These are phyloP conservation scores for Chrysoporthe deuterocubensis DNA, from an alignment of 2,329 filamentous ascomycete species.

Conservation along the genomic window DNA sequence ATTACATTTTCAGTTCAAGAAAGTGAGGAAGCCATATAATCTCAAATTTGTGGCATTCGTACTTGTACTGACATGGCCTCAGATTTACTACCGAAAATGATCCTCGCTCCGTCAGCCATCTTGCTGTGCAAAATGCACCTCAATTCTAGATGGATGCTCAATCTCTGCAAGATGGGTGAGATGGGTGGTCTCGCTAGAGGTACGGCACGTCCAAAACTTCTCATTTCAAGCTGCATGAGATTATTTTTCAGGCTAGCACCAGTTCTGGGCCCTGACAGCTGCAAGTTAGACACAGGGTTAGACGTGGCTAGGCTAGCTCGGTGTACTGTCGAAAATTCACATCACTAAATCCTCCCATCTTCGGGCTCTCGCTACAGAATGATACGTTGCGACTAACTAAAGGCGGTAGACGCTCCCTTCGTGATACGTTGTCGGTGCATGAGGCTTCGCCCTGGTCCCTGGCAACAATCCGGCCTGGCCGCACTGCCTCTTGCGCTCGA, in stretches of 20 bases:
- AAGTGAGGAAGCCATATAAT: conserved; percentile 59
- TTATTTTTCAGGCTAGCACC: neutral
- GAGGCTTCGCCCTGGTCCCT: conserved; percentile 11
- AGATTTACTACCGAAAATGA: conserved; percentile 64
- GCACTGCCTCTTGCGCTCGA: conserved; percentile 20
- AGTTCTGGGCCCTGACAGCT: conserved; percentile 10
- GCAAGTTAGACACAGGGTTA: conserved; percentile 10
- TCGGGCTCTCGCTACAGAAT: neutral
- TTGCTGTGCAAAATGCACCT: neutral
- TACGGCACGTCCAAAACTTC: conserved; percentile 6
- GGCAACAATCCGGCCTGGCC: conserved; percentile 14
- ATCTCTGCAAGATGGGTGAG: neutral
- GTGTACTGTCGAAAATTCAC: conserved; percentile 1
- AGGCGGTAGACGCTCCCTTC: conserved; percentile 18
- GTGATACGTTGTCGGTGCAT: conserved; percentile 17
- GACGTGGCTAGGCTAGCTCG: conserved; percentile 8
- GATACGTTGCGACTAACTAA: conserved; percentile 22
- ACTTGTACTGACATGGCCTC: conserved; percentile 31
- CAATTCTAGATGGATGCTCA: neutral
- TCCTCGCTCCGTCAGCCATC: neutral
- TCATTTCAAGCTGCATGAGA: conserved; percentile 6
- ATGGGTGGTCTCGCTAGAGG: conserved; percentile 3
- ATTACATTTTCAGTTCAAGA: conserved; percentile 98
- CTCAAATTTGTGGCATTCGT: neutral
- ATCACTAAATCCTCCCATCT: neutral